A percentile compares a stretch with the other conserved stretches of the same genome.
Conservation (phyloP, 208 protist species). For the Angomonas desouzai region DNA sequence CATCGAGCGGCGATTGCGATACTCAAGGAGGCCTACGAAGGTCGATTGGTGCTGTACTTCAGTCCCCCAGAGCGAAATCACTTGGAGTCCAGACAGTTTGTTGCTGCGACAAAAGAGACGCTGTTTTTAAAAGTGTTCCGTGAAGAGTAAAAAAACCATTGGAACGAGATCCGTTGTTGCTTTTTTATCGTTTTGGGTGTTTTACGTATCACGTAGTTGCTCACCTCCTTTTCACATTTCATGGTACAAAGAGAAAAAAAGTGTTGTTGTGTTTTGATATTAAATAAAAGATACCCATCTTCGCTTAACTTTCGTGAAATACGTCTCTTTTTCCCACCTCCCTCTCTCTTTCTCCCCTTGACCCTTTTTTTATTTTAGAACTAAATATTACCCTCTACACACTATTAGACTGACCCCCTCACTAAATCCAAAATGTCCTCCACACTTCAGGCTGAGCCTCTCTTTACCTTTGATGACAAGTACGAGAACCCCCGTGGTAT, state of each 20-base stretch:
- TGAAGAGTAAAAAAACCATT: not conserved
- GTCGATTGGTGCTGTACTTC: conserved; percentile 84
- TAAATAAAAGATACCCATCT: too few relatives aligned
- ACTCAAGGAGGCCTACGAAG: conserved; percentile 87
- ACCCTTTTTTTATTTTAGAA: conserved; percentile 1
- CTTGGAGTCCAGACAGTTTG: conserved; percentile 43
- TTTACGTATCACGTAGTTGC: too few relatives aligned
- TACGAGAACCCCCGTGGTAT: conserved; percentile 87
- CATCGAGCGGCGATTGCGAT: conserved; percentile 89
- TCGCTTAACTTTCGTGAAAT: too few relatives aligned
- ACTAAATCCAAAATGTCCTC: not conserved
- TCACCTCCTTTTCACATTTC: too few relatives aligned
- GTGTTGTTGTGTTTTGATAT: too few relatives aligned
- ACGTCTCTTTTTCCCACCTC: too few relatives aligned
- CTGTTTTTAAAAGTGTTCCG: conserved; percentile 8
- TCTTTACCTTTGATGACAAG: conserved; percentile 78
- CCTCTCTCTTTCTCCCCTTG: too few relatives aligned
- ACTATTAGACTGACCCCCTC: not conserved
- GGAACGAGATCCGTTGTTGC: not conserved
- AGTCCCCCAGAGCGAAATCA: conserved; percentile 60
- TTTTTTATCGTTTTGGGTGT: not conserved
- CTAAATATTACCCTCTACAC: not conserved
- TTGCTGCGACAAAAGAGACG: conserved; percentile 23
- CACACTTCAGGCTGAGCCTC: conserved; percentile 4
- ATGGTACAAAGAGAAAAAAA: too few relatives aligned